Conservation (phyloP, 257 asterid species). For the Sherardia arvensis region DNA sequence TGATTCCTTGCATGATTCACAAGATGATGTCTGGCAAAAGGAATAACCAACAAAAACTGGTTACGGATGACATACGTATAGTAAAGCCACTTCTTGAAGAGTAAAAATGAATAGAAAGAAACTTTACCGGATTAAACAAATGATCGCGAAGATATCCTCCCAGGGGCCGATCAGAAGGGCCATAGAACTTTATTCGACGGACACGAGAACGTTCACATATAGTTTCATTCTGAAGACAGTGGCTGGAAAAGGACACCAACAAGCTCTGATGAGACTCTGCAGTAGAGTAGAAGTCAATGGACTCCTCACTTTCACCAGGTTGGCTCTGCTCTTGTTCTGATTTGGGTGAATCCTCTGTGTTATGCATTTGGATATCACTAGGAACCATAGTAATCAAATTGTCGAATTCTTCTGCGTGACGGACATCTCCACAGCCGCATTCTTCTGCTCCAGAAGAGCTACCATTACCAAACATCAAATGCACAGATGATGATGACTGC, state of each 20-base stretch:
- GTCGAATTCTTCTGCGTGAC: slow-evolving; percentile 23
- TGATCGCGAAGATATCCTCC: slow-evolving; percentile 84
- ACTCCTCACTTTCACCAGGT: slow-evolving; percentile 30
- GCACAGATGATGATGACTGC: slow-evolving; percentile 38
- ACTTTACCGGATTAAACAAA: slow-evolving; percentile 74
- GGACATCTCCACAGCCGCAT: slow-evolving; percentile 27
- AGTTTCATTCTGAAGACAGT: slow-evolving; percentile 50
- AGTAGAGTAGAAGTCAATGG: slow-evolving; percentile 40
- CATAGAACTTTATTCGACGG: slow-evolving; percentile 70
- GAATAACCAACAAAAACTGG: slow-evolving; percentile 24
- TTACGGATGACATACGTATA: slow-evolving; percentile 3
- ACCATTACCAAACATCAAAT: slow-evolving; percentile 18
- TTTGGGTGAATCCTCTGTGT: slow-evolving; percentile 10
- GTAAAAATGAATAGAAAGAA: slow-evolving; percentile 5
- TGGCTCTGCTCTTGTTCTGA: slow-evolving; percentile 29
- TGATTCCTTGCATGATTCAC: slow-evolving; percentile 79
- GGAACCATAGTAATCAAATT: slow-evolving; percentile 12
- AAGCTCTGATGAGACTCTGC: slow-evolving; percentile 61
- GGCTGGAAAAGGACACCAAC: slow-evolving; percentile 86
- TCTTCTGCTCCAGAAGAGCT: slow-evolving; percentile 31
- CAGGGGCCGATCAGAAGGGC: slow-evolving; percentile 84
- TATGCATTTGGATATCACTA: slow-evolving; percentile 4
- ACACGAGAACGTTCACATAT: slow-evolving; percentile 80
- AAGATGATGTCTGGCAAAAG: slow-evolving; percentile 48
- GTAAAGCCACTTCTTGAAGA: not conserved